These are phyloP conservation scores for Lodderomyces theae DNA, from an alignment of 1,139 yeast genomes.

Conservation along the genomic window DNA sequence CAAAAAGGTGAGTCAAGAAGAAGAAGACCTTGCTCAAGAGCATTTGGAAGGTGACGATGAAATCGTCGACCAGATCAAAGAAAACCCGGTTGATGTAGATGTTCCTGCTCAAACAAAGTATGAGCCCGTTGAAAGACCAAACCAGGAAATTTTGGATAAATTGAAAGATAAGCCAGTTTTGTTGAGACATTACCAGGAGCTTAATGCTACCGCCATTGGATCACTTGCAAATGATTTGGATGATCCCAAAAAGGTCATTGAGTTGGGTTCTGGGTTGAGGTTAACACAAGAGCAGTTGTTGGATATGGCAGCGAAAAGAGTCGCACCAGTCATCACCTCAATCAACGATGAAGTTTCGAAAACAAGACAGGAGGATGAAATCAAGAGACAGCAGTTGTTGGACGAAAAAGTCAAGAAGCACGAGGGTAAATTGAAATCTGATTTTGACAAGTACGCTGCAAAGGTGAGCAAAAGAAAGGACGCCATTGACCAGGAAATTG, in stretches of 20 bases:
- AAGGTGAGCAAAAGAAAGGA: slow-evolving; percentile 41
- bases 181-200: slow-evolving; percentile 46
- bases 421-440: slow-evolving; percentile 41
- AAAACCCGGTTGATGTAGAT: slow-evolving; percentile 33
- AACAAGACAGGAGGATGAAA: slow-evolving; percentile 47
- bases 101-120: slow-evolving; percentile 33
- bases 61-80: slow-evolving; percentile 25
- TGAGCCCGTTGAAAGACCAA: slow-evolving; percentile 33
- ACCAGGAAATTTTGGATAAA: slow-evolving; percentile 40
- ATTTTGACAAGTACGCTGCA: slow-evolving; percentile 40
- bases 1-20: slow-evolving; percentile 3
- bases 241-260: slow-evolving; percentile 50
- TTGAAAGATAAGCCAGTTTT: slow-evolving; percentile 50
- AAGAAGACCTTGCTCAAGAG: slow-evolving; percentile 6
- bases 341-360: slow-evolving; percentile 52
- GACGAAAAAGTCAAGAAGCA: slow-evolving; percentile 40
- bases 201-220: slow-evolving; percentile 48
- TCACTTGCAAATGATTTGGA: slow-evolving; percentile 42
- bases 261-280: slow-evolving; percentile 54
- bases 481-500: slow-evolving; percentile 40
- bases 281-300: slow-evolving; percentile 56
- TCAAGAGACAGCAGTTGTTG: slow-evolving; percentile 40
- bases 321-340: slow-evolving; percentile 52
- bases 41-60: slow-evolving; percentile 19
- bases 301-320: slow-evolving; percentile 55